Conservation (phyloP, 2,329 filamentous ascomycete genomes). For the Arthroderma sp. region DNA sequence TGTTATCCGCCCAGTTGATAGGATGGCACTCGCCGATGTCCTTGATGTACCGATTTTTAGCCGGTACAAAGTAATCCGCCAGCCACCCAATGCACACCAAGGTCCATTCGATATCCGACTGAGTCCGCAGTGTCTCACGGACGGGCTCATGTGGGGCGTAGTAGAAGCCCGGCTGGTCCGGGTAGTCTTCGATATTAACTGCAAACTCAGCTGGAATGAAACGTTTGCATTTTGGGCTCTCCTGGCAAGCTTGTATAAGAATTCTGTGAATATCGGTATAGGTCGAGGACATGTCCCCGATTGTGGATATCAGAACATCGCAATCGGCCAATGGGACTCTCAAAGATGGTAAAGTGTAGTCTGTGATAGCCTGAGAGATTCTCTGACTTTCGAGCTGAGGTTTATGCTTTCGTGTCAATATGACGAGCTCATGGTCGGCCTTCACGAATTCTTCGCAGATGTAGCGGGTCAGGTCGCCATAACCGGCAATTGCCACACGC, state of each 20-base stretch:
- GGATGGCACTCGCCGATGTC: slow-evolving; percentile 2
- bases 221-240: slow-evolving; percentile 1
- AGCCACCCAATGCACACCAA: slow-evolving; percentile 4
- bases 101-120: slow-evolving; percentile 2
- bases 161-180: slow-evolving; percentile 2
- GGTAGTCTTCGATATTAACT: neutral
- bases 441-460: slow-evolving; percentile 3
- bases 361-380: neutral
- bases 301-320: slow-evolving; percentile 3
- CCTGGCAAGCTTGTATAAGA: slow-evolving; percentile 3
- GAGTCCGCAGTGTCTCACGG: neutral
- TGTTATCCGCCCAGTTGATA: neutral
- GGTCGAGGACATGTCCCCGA: neutral
- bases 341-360: slow-evolving; percentile 1
- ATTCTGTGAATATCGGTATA: neutral
- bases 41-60: slow-evolving; percentile 2
- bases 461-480: slow-evolving; percentile 1
- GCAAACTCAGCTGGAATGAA: slow-evolving; percentile 4
- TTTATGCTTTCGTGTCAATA: slow-evolving; percentile 1
- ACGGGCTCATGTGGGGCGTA: slow-evolving; percentile 1
- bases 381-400: neutral
- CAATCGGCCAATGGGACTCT: neutral
- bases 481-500: slow-evolving; percentile 4
- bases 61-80: slow-evolving; percentile 2
- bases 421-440: slow-evolving; percentile 1